These are phyloP conservation scores for Oxyria digyna DNA, from an alignment of 148 eudicot genomes.

Conservation along the genomic window DNA sequence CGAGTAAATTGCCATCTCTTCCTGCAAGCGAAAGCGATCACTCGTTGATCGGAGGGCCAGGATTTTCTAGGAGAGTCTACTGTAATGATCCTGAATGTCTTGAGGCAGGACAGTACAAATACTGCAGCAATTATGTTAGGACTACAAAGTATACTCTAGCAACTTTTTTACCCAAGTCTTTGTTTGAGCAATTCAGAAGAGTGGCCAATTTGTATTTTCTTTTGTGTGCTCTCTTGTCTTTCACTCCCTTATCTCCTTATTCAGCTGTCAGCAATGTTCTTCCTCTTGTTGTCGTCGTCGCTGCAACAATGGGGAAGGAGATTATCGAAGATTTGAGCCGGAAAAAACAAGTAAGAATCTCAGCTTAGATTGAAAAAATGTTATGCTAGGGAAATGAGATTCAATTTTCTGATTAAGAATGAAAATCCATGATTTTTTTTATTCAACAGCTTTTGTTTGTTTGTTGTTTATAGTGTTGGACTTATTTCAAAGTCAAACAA, in stretches of 20 bases:
- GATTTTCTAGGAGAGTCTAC: slow-evolving; percentile 42
- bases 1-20: slow-evolving; percentile 12
- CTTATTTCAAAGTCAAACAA: no score
- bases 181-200: slow-evolving; percentile 72
- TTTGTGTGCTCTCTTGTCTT: slow-evolving; percentile 39
- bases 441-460: no score
- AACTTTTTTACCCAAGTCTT: slow-evolving; percentile 57
- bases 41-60: slow-evolving; percentile 32
- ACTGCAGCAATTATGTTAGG: slow-evolving; percentile 35
- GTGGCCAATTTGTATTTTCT: slow-evolving; percentile 70
- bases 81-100: slow-evolving; percentile 42
- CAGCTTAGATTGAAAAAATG: neutral
- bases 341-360: slow-evolving; percentile 12
- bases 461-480: no score
- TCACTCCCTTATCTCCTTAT: slow-evolving; percentile 48
- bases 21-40: slow-evolving; percentile 16
- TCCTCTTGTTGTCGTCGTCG: slow-evolving; percentile 55
- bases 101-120: slow-evolving; percentile 23
- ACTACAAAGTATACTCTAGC: slow-evolving; percentile 45
- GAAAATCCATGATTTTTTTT: no score
- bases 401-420: neutral
- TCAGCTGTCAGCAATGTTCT: slow-evolving; percentile 42
- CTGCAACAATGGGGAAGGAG: slow-evolving; percentile 60
- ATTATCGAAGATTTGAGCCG: slow-evolving; percentile 55
- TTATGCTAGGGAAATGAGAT: neutral